Evolutionary conservation across 78 protist species (phyloP).

Genomic region (Dictyostelium intermedium): DNA sequence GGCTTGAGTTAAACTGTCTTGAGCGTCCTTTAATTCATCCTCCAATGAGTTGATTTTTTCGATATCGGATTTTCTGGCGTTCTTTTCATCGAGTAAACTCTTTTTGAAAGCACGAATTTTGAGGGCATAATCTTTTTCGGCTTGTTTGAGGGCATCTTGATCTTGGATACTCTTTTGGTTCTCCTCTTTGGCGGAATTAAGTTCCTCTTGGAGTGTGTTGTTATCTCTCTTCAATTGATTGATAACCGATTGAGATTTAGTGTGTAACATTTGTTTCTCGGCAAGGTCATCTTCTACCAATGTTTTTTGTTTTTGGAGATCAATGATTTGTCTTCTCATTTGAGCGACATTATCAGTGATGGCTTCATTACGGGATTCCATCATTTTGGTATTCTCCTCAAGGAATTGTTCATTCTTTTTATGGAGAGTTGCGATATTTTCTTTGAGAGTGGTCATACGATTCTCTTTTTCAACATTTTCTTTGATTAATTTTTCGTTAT

Average conservation of each 20-base stretch:
- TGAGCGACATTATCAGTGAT: constrained; percentile 64
- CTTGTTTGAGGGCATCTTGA: constrained; percentile 15
- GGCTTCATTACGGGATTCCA: constrained; percentile 74
- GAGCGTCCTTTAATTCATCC: constrained; percentile 69
- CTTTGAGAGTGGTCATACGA: constrained; percentile 36
- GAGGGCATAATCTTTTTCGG: constrained; percentile 45
- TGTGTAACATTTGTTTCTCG: constrained; percentile 30
- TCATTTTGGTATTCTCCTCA: constrained; percentile 68
- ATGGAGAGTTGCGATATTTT: constrained; percentile 55
- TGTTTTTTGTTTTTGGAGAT: constrained; percentile 55
- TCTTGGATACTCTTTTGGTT: constrained; percentile 15
- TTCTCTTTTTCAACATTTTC: constrained; percentile 54
- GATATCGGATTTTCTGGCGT: constrained; percentile 16
- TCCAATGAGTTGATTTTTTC: constrained; percentile 53
- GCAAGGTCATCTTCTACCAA: constrained; percentile 41
- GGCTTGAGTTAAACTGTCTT: constrained; percentile 32
- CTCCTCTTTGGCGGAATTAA: constrained; percentile 21
- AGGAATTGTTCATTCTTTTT: constrained; percentile 71
- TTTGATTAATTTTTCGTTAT: constrained; percentile 53
- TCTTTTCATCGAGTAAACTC: constrained; percentile 40
- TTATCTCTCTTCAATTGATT: constrained; percentile 34
- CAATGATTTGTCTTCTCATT: constrained; percentile 57
- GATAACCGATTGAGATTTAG: constrained; percentile 24
- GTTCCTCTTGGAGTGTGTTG: constrained; percentile 32
- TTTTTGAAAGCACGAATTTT: constrained; percentile 51